Conservation (phyloP, 352 stramenopile genomes). For the Phytophthora nicotianae region DNA sequence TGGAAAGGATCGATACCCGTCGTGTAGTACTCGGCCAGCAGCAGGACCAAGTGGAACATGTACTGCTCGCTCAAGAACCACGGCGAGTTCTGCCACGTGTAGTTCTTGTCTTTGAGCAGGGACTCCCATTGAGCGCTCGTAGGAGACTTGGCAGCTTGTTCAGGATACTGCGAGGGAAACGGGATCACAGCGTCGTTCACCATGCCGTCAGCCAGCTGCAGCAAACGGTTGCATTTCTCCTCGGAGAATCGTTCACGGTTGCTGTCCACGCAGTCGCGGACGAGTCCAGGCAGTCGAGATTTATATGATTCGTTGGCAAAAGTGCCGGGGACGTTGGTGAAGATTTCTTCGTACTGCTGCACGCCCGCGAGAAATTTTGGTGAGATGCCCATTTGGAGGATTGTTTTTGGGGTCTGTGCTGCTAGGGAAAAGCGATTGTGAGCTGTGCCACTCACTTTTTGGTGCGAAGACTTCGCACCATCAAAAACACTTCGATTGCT, state of each 20-base stretch:
- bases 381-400: slow-evolving; percentile 28
- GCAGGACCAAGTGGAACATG: slow-evolving; percentile 72
- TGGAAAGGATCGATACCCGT: slow-evolving; percentile 71
- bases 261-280: slow-evolving; percentile 57
- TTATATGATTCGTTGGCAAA: slow-evolving; percentile 76
- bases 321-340: slow-evolving; percentile 52
- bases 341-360: slow-evolving; percentile 45
- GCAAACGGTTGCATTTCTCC: slow-evolving; percentile 40
- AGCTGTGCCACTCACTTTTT: background rate
- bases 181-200: slow-evolving; percentile 50
- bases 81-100: slow-evolving; percentile 76
- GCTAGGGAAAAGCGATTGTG: background rate
- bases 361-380: slow-evolving; percentile 53
- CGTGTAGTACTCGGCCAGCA: slow-evolving; percentile 69
- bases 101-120: slow-evolving; percentile 45
- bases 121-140: slow-evolving; percentile 53
- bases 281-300: slow-evolving; percentile 57
- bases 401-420: background rate
- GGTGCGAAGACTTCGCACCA: no score
- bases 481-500: slow-evolving; percentile 4
- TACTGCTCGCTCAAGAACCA: slow-evolving; percentile 83
- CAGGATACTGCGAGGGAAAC: slow-evolving; percentile 44
- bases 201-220: slow-evolving; percentile 53
- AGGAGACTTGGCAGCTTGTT: slow-evolving; percentile 41
- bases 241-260: slow-evolving; percentile 49